Conservation (phyloP, 768 basidiomycete genomes). For the Psilocybe azurescens region DNA sequence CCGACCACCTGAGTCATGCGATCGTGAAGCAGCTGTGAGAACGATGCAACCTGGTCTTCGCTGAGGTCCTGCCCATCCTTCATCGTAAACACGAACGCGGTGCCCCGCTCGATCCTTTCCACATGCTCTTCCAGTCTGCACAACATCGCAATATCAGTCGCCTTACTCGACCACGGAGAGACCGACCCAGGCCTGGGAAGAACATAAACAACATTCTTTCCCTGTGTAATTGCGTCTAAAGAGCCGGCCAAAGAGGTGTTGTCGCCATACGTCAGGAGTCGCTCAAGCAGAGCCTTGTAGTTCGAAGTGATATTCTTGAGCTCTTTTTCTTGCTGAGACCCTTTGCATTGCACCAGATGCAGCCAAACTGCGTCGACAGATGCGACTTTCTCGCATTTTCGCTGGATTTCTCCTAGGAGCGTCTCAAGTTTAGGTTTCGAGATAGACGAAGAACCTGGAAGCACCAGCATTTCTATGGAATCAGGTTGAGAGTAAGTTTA, state of each 20-base stretch:
- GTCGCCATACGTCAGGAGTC: constrained; percentile 87
- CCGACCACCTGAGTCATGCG: constrained; percentile 93
- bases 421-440: constrained; percentile 72
- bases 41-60: constrained; percentile 50
- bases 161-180: constrained; percentile 99
- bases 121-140: constrained; percentile 80
- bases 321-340: constrained; percentile 47
- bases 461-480: constrained; percentile 66
- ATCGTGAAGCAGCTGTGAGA: constrained; percentile 84
- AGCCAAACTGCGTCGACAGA: constrained; percentile 86
- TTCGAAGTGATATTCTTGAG: constrained; percentile 50
- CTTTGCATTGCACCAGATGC: constrained; percentile 78
- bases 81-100: constrained; percentile 67
- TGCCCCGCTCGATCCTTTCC: constrained; percentile 86
- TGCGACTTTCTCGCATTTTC: constrained; percentile 51
- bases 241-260: constrained; percentile 59
- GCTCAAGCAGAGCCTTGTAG: constrained; percentile 60
- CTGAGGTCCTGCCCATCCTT: constrained; percentile 44
- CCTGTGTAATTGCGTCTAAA: constrained; percentile 34
- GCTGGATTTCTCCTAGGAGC: constrained; percentile 66
- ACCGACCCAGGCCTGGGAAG: constrained; percentile 89
- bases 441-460: constrained; percentile 78
- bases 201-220: constrained; percentile 65
- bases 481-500: not conserved
- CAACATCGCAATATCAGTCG: constrained; percentile 90